Evolutionary conservation across 2,329 filamentous ascomycete species (phyloP).

Genomic region (Botrytis aclada): DNA sequence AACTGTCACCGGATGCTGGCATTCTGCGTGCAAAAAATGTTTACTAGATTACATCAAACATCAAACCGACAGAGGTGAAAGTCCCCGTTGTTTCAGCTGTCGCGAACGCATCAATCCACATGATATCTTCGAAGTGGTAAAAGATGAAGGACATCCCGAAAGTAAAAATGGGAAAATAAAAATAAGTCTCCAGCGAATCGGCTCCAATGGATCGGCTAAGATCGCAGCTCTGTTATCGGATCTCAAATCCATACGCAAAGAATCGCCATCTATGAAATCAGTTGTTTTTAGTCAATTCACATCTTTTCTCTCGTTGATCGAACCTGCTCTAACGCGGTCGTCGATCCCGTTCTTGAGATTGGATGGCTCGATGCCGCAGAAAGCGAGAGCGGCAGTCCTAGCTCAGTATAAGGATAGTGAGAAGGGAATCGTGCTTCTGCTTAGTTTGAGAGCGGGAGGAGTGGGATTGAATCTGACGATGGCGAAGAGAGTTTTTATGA

Average conservation of each 20-base stretch:
- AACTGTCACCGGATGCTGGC: constrained; percentile 94
- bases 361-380: constrained; percentile 87
- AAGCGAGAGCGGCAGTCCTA: constrained; percentile 75
- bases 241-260: constrained; percentile 64
- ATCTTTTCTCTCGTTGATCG: constrained; percentile 88
- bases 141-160: constrained; percentile 63
- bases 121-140: constrained; percentile 89
- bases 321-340: constrained; percentile 69
- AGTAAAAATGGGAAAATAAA: constrained; percentile 45
- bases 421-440: constrained; percentile 71
- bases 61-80: constrained; percentile 70
- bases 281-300: constrained; percentile 98
- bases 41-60: constrained; percentile 87
- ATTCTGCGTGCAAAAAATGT: constrained; percentile 93
- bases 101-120: constrained; percentile 76
- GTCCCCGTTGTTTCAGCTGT: constrained; percentile 87
- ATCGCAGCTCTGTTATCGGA: constrained; percentile 75
- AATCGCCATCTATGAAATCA: constrained; percentile 71
- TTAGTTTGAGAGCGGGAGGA: constrained; percentile 85
- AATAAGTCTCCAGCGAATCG: constrained; percentile 60
- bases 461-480: constrained; percentile 91
- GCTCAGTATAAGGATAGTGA: constrained; percentile 62
- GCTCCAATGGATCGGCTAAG: constrained; percentile 77
- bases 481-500: constrained; percentile 91
- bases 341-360: constrained; percentile 81